These are phyloP conservation scores for Zymoseptoria crescenta DNA, from an alignment of 2,329 filamentous ascomycete genomes.

Conservation along the genomic window DNA sequence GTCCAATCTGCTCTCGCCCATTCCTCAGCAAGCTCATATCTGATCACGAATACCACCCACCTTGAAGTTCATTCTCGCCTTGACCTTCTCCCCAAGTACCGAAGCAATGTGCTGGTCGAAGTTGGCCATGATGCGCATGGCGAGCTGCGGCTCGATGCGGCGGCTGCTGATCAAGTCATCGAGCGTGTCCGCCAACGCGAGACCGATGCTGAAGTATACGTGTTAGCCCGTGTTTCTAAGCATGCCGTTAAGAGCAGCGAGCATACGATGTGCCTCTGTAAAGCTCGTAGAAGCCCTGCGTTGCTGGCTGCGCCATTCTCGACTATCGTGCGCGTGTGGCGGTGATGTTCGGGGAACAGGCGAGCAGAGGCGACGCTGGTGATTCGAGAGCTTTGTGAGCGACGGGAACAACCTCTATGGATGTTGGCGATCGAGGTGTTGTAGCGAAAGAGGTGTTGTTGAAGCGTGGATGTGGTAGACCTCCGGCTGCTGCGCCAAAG, in stretches of 20 bases:
- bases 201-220: constrained; percentile 62
- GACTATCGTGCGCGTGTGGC: background rate
- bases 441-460: constrained; percentile 1
- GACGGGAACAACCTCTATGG: constrained; percentile 4
- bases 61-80: constrained; percentile 89
- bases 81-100: constrained; percentile 84
- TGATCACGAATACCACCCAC: constrained; percentile 42
- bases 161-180: constrained; percentile 92
- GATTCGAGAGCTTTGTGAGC: background rate
- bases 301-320: constrained; percentile 17
- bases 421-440: constrained; percentile 5
- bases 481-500: background rate
- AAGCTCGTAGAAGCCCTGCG: constrained; percentile 72
- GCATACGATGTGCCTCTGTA: constrained; percentile 94
- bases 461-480: constrained; percentile 1
- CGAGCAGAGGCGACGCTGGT: background rate
- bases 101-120: constrained; percentile 93
- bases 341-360: background rate
- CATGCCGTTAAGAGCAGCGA: constrained; percentile 14
- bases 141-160: constrained; percentile 93
- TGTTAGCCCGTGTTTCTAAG: constrained; percentile 5
- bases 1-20: background rate
- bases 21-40: background rate
- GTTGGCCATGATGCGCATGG: constrained; percentile 95
- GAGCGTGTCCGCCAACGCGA: constrained; percentile 89